phyloP scores from a whole-genome alignment of 805 yeast genomes.

The Pichia heedii region DNA sequence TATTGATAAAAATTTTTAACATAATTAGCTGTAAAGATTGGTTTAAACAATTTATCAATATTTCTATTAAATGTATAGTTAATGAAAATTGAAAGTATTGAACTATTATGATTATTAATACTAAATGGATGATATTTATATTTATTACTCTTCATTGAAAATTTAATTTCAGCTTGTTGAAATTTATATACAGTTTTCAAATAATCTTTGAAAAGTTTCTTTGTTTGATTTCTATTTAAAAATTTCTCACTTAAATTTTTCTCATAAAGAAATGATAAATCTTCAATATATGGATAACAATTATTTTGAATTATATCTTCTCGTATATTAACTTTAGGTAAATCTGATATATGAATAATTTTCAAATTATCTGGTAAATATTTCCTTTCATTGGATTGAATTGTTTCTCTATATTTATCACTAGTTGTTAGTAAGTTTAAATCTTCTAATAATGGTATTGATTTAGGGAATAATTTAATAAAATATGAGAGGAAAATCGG shows the following conservation, averaged over 20 bases:
- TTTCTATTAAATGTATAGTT: slow-evolving; percentile 6
- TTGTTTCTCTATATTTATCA: background rate
- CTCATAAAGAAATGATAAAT: slow-evolving; percentile 8
- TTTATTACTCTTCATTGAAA: background rate
- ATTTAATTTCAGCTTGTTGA: slow-evolving; percentile 1
- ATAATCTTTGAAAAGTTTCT: slow-evolving; percentile 6
- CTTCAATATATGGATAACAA: slow-evolving; percentile 4
- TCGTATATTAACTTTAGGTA: slow-evolving; percentile 9
- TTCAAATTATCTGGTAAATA: background rate
- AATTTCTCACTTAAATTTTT: slow-evolving; percentile 5
- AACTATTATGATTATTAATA: slow-evolving; percentile 10
- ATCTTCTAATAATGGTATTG: background rate
- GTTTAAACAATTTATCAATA: slow-evolving; percentile 1
- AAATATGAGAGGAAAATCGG: slow-evolving; percentile 8
- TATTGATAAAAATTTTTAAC: slow-evolving; percentile 2
- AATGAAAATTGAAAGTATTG: slow-evolving; percentile 15
- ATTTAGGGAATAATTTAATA: slow-evolving; percentile 9
- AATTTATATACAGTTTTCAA: background rate
- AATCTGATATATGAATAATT: background rate
- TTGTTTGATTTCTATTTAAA: slow-evolving; percentile 2
- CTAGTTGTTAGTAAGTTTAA: slow-evolving; percentile 1
- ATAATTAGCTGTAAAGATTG: slow-evolving; percentile 1
- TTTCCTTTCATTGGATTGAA: background rate
- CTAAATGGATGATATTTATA: slow-evolving; percentile 14
- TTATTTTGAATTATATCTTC: background rate